Percentiles rank a stretch among this genome's conserved stretches.
Evolutionary conservation across 2,329 filamentous ascomycete species (phyloP).

Genomic region (Aspergillus thermomutatus): DNA sequence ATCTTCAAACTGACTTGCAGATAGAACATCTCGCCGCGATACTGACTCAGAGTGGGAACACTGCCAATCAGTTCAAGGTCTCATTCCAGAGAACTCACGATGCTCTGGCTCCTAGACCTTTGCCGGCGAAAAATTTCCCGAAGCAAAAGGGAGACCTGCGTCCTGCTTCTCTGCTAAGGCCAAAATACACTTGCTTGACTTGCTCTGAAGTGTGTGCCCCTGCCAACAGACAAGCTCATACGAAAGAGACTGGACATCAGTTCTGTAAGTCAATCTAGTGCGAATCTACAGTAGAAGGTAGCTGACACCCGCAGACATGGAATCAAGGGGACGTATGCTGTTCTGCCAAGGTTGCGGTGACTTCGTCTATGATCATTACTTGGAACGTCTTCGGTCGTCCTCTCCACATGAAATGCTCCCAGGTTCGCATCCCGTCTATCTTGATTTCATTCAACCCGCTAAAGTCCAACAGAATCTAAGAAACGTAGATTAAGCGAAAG

Average conservation of each 20-base stretch:
- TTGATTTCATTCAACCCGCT: neutral
- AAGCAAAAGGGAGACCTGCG: slow-evolving; percentile 20
- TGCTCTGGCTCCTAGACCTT: slow-evolving; percentile 26
- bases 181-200: slow-evolving; percentile 38
- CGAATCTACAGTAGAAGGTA: neutral
- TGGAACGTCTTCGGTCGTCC: slow-evolving; percentile 34
- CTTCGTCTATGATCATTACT: slow-evolving; percentile 40
- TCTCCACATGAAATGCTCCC: slow-evolving; percentile 18
- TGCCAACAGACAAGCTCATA: slow-evolving; percentile 33
- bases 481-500: slow-evolving; percentile 37
- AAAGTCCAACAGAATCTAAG: slow-evolving; percentile 20
- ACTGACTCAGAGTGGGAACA: slow-evolving; percentile 28
- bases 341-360: slow-evolving; percentile 41
- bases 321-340: slow-evolving; percentile 37
- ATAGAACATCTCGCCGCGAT: slow-evolving; percentile 39
- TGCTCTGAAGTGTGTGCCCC: slow-evolving; percentile 33
- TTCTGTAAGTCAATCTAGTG: slow-evolving; percentile 35
- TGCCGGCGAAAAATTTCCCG: slow-evolving; percentile 16
- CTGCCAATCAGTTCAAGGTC: slow-evolving; percentile 35
- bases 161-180: slow-evolving; percentile 30
- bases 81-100: slow-evolving; percentile 32
- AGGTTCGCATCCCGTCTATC: slow-evolving; percentile 11
- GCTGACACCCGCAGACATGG: slow-evolving; percentile 32
- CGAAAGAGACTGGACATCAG: slow-evolving; percentile 36
- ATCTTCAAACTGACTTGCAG: slow-evolving; percentile 14